Percentiles rank a stretch among this genome's conserved stretches.
These are phyloP conservation scores for grape (Vitis vinifera) DNA, from an alignment of 164 flowering plant genomes.

Conservation along the genomic window ASM3070453v1 NC_081821.1:19784501-19785000, in stretches of 20 bases:
- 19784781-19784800: constrained; percentile 8
- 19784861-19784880: constrained; percentile 14
- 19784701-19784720: constrained; percentile 4
- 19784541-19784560: not conserved
- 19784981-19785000: not conserved
- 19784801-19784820: constrained; percentile 10
- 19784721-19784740: not conserved
- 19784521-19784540: no score
- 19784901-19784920: constrained; percentile 12
- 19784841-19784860: constrained; percentile 15
- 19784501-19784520: no score
- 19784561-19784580: not conserved
- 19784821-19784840: constrained; percentile 17
- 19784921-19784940: constrained; percentile 7
- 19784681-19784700: constrained; percentile 33
- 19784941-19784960: constrained; percentile 35
- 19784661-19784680: not conserved
- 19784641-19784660: not conserved
- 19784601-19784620: not conserved
- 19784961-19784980: constrained; percentile 25
- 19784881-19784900: constrained; percentile 16
- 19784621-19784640: not conserved
- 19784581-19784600: no score
- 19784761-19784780: constrained; percentile 6
- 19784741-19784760: constrained; percentile 1